Conservation (phyloP, 371 early-diverging fungal genomes). For the Apophysomyces trapeziformis region DNA sequence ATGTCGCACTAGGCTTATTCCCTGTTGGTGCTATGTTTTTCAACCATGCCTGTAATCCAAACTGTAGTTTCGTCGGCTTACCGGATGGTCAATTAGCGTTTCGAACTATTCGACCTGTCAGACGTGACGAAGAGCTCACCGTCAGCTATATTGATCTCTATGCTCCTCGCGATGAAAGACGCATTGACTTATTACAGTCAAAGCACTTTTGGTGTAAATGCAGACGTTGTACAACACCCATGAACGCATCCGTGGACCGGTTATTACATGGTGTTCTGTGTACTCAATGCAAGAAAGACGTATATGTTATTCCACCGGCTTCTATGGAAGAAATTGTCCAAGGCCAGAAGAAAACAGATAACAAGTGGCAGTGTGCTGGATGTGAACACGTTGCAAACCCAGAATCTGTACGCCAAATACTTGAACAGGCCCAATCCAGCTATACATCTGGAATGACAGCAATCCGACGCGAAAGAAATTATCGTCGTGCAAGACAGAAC, state of each 20-base stretch:
- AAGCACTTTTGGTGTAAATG: constrained; percentile 81
- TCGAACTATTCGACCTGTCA: constrained; percentile 62
- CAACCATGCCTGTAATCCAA: constrained; percentile 73
- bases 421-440: constrained; percentile 43
- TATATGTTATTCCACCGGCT: constrained; percentile 65
- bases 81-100: constrained; percentile 56
- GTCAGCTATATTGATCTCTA: constrained; percentile 72
- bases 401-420: constrained; percentile 33
- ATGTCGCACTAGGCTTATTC: constrained; percentile 67
- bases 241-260: constrained; percentile 69
- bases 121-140: constrained; percentile 60
- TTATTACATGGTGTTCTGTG: constrained; percentile 72
- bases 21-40: constrained; percentile 67
- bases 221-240: constrained; percentile 61
- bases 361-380: constrained; percentile 48
- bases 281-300: constrained; percentile 58
- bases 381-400: constrained; percentile 48
- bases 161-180: constrained; percentile 71
- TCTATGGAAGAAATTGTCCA: constrained; percentile 32
- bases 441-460: constrained; percentile 35
- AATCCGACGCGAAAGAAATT: constrained; percentile 37
- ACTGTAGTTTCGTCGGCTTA: constrained; percentile 62
- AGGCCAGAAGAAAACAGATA: constrained; percentile 15
- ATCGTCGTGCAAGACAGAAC: constrained; percentile 32
- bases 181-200: constrained; percentile 46